Conservation (phyloP, 2,329 filamentous ascomycete genomes). For the Eurotiales sp. region DNA sequence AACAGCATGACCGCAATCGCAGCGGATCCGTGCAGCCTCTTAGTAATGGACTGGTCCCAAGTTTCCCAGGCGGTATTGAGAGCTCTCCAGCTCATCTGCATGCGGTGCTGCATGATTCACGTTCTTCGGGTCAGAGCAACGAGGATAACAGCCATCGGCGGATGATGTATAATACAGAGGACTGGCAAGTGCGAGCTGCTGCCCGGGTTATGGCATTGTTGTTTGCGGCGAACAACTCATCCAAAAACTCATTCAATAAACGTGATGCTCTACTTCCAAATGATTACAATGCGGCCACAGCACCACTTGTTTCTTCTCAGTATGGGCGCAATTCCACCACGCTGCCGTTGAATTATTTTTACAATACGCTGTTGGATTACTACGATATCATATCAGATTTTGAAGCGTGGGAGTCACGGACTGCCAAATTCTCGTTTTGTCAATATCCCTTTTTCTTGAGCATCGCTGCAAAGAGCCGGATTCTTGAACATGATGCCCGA, state of each 20-base stretch:
- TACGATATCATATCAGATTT: slow-evolving; percentile 83
- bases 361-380: slow-evolving; percentile 80
- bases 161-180: slow-evolving; percentile 66
- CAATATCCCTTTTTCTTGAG: slow-evolving; percentile 90
- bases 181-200: slow-evolving; percentile 85
- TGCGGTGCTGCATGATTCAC: slow-evolving; percentile 56
- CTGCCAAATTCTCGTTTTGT: slow-evolving; percentile 77
- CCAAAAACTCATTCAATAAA: slow-evolving; percentile 17
- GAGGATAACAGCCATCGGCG: slow-evolving; percentile 38
- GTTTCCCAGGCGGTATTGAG: slow-evolving; percentile 59
- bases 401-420: slow-evolving; percentile 76
- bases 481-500: slow-evolving; percentile 81
- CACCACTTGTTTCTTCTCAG: slow-evolving; percentile 3
- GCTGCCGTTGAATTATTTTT: slow-evolving; percentile 78
- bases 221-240: slow-evolving; percentile 71
- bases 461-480: slow-evolving; percentile 87
- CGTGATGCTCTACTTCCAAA: slow-evolving; percentile 21
- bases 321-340: slow-evolving; percentile 48
- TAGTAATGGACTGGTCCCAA: slow-evolving; percentile 66
- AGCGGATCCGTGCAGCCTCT: slow-evolving; percentile 56
- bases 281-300: slow-evolving; percentile 4
- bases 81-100: slow-evolving; percentile 63
- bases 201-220: slow-evolving; percentile 75
- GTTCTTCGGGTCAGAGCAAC: slow-evolving; percentile 1
- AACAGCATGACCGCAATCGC: slow-evolving; percentile 65